Percentiles rank a stretch among this genome's conserved stretches.
Evolutionary conservation across 352 stramenopile genomes (phyloP).

Genomic region (Peronosclerospora sorghi): DNA sequence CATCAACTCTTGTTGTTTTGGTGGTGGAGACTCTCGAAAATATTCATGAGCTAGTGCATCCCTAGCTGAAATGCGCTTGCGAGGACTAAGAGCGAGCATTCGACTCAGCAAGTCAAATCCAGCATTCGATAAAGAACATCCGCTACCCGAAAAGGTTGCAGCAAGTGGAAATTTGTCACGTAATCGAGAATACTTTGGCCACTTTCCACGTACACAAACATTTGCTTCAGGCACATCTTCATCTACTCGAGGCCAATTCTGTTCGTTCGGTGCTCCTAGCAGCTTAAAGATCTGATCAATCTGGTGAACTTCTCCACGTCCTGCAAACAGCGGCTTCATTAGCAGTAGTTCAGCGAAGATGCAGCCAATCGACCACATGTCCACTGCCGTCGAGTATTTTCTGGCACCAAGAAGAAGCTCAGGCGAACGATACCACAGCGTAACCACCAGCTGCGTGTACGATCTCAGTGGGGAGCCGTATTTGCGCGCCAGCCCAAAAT

Average conservation of each 20-base stretch:
- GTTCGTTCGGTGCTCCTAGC: conserved; percentile 83
- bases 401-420: conserved; percentile 90
- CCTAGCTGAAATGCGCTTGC: conserved; percentile 62
- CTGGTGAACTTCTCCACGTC: conserved; percentile 91
- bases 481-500: conserved; percentile 79
- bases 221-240: conserved; percentile 52
- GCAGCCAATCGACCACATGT: conserved; percentile 95
- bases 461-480: conserved; percentile 62
- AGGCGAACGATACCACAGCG: conserved; percentile 91
- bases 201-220: conserved; percentile 41
- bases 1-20: conserved; percentile 67
- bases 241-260: conserved; percentile 81
- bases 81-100: conserved; percentile 61
- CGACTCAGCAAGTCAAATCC: conserved; percentile 59
- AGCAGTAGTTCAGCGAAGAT: conserved; percentile 95
- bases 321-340: conserved; percentile 88
- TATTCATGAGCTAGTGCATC: conserved; percentile 76
- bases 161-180: conserved; percentile 72
- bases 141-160: conserved; percentile 38
- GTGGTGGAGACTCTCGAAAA: conserved; percentile 58
- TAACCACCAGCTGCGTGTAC: conserved; percentile 90
- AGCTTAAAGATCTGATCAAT: conserved; percentile 95
- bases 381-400: conserved; percentile 90
- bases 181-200: conserved; percentile 51
- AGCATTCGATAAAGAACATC: conserved; percentile 58